Evolutionary conservation across 2,329 filamentous ascomycete species (phyloP).

Genomic region (Emmonsia crescens): DNA sequence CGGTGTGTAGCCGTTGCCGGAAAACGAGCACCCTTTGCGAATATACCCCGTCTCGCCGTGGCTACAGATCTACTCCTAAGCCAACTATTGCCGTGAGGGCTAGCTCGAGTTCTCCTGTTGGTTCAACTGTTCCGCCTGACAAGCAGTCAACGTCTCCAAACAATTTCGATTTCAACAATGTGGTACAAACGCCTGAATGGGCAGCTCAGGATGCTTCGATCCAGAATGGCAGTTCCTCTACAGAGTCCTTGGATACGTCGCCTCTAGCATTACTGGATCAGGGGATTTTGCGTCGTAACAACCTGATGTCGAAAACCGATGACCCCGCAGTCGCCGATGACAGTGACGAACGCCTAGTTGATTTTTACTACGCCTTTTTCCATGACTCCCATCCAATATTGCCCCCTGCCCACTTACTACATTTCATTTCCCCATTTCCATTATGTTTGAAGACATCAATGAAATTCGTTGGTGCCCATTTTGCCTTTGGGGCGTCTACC

Average conservation of each 20-base stretch:
- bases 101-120: neutral
- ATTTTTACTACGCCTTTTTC: slow-evolving; percentile 47
- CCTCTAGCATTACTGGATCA: slow-evolving; percentile 14
- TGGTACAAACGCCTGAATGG: slow-evolving; percentile 1
- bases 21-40: slow-evolving; percentile 51
- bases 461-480: slow-evolving; percentile 47
- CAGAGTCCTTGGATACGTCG: slow-evolving; percentile 2
- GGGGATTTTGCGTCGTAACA: slow-evolving; percentile 8
- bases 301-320: slow-evolving; percentile 27
- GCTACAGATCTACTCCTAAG: slow-evolving; percentile 41
- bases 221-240: neutral
- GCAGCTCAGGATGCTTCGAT: neutral
- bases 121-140: neutral
- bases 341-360: slow-evolving; percentile 34
- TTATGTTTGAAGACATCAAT: slow-evolving; percentile 44
- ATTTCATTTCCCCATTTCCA: slow-evolving; percentile 31
- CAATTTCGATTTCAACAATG: neutral
- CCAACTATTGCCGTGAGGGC: neutral
- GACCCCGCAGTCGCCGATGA: slow-evolving; percentile 22
- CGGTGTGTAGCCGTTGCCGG: slow-evolving; percentile 56
- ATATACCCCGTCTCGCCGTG: slow-evolving; percentile 63
- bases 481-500: slow-evolving; percentile 36
- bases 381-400: slow-evolving; percentile 47
- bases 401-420: slow-evolving; percentile 36
- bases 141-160: neutral